Percentiles rank a stretch among this genome's conserved stretches.
Evolutionary conservation across 1,284 basidiomycete genomes (phyloP).

Genomic region (Schizophyllum amplum): DNA sequence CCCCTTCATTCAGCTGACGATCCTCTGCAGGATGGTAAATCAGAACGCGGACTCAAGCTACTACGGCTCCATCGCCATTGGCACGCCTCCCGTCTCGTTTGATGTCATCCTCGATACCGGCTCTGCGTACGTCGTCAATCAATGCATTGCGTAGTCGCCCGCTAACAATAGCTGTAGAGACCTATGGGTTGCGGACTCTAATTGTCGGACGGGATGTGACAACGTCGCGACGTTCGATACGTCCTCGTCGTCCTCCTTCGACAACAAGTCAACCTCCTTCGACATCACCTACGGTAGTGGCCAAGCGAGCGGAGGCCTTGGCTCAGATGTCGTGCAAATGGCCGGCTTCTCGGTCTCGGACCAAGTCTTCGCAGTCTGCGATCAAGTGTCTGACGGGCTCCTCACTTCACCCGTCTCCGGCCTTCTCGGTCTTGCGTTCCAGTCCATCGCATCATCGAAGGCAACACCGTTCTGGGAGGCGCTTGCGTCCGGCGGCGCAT

Average conservation of each 20-base stretch:
- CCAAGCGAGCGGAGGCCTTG: constrained; percentile 62
- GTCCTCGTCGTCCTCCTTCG: constrained; percentile 43
- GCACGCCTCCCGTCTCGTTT: constrained; percentile 56
- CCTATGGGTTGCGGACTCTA: constrained; percentile 64
- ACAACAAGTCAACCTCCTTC: constrained; percentile 45
- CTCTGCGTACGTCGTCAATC: constrained; percentile 38
- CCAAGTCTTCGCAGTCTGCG: constrained; percentile 60
- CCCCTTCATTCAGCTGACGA: background rate
- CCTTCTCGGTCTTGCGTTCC: constrained; percentile 57
- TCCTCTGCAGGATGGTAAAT: constrained; percentile 38
- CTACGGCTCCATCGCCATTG: constrained; percentile 58
- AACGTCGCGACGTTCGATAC: constrained; percentile 37
- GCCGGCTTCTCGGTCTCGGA: constrained; percentile 69
- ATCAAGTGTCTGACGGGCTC: constrained; percentile 36
- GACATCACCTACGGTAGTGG: constrained; percentile 80
- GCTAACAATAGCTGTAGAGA: constrained; percentile 36
- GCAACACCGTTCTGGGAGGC: constrained; percentile 67
- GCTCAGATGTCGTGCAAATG: constrained; percentile 68
- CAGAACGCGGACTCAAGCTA: constrained; percentile 57
- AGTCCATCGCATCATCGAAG: constrained; percentile 43
- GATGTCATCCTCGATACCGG: constrained; percentile 77
- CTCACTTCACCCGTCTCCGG: constrained; percentile 51
- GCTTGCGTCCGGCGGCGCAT: constrained; percentile 50
- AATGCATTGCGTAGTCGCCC: background rate
- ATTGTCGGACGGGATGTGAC: constrained; percentile 43